Percentiles rank a stretch among this genome's conserved stretches.
phyloP scores from a whole-genome alignment of 2,329 filamentous ascomycete genomes.

The Penicillium sp. region DNA sequence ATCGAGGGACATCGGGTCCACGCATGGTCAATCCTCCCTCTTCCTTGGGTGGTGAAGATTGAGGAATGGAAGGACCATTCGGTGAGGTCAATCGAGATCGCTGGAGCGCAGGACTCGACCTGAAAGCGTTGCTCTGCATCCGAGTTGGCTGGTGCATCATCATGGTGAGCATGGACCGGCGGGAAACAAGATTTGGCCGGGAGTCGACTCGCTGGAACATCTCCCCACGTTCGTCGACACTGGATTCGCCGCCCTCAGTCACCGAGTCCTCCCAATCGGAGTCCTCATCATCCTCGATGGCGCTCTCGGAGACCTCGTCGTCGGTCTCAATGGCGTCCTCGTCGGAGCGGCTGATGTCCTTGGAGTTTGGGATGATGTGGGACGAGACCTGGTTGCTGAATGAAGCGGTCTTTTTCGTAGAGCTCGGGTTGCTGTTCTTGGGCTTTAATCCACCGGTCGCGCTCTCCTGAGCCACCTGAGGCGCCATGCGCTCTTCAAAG shows the following conservation, averaged over 20 bases:
- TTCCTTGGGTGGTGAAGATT: slow-evolving; percentile 59
- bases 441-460: slow-evolving; percentile 55
- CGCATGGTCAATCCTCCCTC: slow-evolving; percentile 64
- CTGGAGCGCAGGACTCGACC: slow-evolving; percentile 47
- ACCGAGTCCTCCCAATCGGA: slow-evolving; percentile 67
- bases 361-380: slow-evolving; percentile 65
- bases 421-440: slow-evolving; percentile 23
- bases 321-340: slow-evolving; percentile 63
- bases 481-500: slow-evolving; percentile 62
- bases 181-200: slow-evolving; percentile 77
- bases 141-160: slow-evolving; percentile 81
- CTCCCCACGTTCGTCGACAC: slow-evolving; percentile 70
- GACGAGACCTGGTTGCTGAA: slow-evolving; percentile 76
- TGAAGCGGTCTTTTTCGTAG: slow-evolving; percentile 74
- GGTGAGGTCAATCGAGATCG: slow-evolving; percentile 65
- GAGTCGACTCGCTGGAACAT: slow-evolving; percentile 93
- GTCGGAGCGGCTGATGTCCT: slow-evolving; percentile 49
- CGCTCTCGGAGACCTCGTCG: slow-evolving; percentile 76
- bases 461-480: slow-evolving; percentile 53
- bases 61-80: slow-evolving; percentile 67
- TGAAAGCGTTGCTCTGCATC: slow-evolving; percentile 63
- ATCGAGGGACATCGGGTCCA: slow-evolving; percentile 65
- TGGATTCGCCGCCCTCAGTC: slow-evolving; percentile 80
- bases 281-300: slow-evolving; percentile 71
- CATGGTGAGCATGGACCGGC: slow-evolving; percentile 84